Conservation (phyloP, 2,329 filamentous ascomycete species). For the Cyclaneusma minus region DNA sequence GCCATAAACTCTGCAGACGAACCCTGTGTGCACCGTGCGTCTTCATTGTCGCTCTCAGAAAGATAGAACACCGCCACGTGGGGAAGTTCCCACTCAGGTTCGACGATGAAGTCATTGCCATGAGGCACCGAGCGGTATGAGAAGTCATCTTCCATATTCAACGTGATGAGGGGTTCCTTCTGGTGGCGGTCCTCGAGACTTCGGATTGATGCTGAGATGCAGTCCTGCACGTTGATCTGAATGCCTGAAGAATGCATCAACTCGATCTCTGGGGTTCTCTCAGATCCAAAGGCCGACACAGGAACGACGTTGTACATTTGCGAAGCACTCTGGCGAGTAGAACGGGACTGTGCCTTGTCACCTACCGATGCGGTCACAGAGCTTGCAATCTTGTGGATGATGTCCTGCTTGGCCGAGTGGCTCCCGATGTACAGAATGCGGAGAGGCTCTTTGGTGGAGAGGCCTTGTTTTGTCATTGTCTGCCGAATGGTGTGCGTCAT, state of each 20-base stretch:
- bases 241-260: constrained; percentile 33
- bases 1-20: constrained; percentile 30
- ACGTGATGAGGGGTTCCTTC: constrained; percentile 23
- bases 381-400: constrained; percentile 31
- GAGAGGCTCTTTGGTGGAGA: constrained; percentile 29
- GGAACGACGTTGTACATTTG: constrained; percentile 35
- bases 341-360: constrained; percentile 13
- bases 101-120: constrained; percentile 20
- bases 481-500: constrained; percentile 29
- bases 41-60: constrained; percentile 25
- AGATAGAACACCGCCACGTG: constrained; percentile 34
- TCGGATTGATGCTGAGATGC: constrained; percentile 23
- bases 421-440: constrained; percentile 33
- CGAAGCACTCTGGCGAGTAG: constrained; percentile 18
- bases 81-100: constrained; percentile 29
- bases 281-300: constrained; percentile 30
- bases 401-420: constrained; percentile 22
- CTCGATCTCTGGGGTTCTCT: constrained; percentile 30
- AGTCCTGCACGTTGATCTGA: constrained; percentile 35
- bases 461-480: constrained; percentile 29
- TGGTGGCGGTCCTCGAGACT: constrained; percentile 16
- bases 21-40: constrained; percentile 22
- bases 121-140: constrained; percentile 21
- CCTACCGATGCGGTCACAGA: constrained; percentile 27
- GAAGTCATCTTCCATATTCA: constrained; percentile 21